These are phyloP conservation scores for Bacidia rubella DNA, from an alignment of 495 filamentous ascomycete genomes.

Conservation along the genomic window DNA sequence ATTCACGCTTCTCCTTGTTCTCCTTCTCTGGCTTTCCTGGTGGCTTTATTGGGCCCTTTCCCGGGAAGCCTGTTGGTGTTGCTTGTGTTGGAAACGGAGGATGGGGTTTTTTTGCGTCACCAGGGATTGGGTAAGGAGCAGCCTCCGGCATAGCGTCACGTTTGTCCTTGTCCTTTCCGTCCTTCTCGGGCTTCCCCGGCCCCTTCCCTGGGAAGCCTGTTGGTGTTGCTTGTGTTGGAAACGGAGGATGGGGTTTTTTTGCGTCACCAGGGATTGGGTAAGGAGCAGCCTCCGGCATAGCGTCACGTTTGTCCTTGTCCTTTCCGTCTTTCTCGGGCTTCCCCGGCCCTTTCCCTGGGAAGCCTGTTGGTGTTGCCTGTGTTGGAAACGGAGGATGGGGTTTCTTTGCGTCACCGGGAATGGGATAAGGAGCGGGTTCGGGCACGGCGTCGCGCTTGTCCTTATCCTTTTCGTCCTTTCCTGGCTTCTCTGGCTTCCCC, in stretches of 20 bases:
- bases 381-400: too few species aligned
- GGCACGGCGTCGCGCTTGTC: neutral
- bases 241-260: neutral
- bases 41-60: too few species aligned
- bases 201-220: too few species aligned
- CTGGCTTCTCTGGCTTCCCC: too few species aligned
- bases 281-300: neutral
- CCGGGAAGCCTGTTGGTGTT: too few species aligned
- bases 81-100: neutral
- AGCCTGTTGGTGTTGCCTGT: neutral
- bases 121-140: neutral
- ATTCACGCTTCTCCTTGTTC: too few species aligned
- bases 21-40: too few species aligned
- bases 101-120: neutral
- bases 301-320: neutral
- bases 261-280: neutral
- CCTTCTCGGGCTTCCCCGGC: too few species aligned
- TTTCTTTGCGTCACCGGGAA: neutral
- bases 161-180: too few species aligned
- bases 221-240: neutral
- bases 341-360: too few species aligned
- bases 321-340: too few species aligned
- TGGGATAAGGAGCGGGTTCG: neutral
- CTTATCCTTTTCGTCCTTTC: neutral
- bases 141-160: slow-evolving; percentile 1